phyloP scores from a whole-genome alignment of 305 asterid species.

The Fraxinus latifolia region DNA sequence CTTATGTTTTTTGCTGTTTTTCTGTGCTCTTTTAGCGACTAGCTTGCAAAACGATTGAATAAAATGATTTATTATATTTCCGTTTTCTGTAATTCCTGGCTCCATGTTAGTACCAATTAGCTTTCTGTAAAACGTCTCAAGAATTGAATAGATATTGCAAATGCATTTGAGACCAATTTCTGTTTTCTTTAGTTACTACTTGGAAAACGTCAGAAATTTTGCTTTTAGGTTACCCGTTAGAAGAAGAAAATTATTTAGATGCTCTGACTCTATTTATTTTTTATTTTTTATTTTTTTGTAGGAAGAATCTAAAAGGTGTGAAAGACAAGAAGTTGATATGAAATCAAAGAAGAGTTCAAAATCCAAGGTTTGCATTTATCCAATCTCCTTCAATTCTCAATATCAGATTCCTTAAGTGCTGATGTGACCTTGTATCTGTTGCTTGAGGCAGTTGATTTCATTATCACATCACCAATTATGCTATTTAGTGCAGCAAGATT shows the following conservation, averaged over 20 bases:
- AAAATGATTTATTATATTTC: not conserved
- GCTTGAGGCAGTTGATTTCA: not conserved
- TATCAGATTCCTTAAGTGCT: not conserved
- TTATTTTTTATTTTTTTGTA: not conserved
- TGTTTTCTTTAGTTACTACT: not conserved
- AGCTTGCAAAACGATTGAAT: not conserved
- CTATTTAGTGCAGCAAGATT: not conserved
- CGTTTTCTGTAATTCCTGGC: not conserved
- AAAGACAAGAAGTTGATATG: constrained; percentile 24
- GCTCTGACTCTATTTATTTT: no score
- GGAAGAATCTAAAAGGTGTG: constrained; percentile 60
- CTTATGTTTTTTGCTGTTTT: not conserved
- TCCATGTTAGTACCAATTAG: not conserved
- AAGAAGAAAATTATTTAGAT: not conserved
- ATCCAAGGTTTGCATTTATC: constrained; percentile 28
- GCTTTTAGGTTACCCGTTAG: not conserved
- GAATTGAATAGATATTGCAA: not conserved
- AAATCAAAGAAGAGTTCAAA: constrained; percentile 19
- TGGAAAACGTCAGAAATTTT: not conserved
- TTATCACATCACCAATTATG: not conserved
- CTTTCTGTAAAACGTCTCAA: not conserved
- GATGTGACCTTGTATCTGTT: not conserved
- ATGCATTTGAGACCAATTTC: not conserved
- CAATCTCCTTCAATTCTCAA: not conserved
- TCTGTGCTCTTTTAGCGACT: not conserved